Evolutionary conservation across 2,329 filamentous ascomycete genomes (phyloP).

Genomic region (Neocatenulostroma microsporum): DNA sequence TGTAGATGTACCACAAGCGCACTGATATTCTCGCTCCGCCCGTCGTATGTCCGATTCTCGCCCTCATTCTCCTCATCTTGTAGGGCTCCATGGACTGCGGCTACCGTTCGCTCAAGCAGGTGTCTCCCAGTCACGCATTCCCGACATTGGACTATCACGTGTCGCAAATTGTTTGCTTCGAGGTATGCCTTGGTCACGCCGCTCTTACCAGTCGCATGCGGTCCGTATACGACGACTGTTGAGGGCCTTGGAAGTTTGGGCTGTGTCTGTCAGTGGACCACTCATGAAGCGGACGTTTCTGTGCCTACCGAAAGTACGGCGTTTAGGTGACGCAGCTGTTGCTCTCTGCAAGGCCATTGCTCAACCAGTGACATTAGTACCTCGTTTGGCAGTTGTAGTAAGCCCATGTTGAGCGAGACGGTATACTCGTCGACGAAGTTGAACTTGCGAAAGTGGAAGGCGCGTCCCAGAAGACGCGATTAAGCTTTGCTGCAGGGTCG

Average conservation of each 20-base stretch:
- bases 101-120: conserved; percentile 63
- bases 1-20: conserved; percentile 66
- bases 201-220: conserved; percentile 81
- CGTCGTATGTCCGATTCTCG: conserved; percentile 39
- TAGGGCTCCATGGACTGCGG: conserved; percentile 36
- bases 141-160: conserved; percentile 58
- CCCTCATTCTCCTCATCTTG: conserved; percentile 12
- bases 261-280: conserved; percentile 35
- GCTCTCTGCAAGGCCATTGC: conserved; percentile 33
- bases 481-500: no score
- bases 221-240: conserved; percentile 73
- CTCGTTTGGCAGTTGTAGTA: conserved; percentile 23
- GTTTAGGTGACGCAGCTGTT: conserved; percentile 41
- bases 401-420: conserved; percentile 19
- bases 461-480: no score
- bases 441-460: no score
- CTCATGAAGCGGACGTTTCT: conserved; percentile 1
- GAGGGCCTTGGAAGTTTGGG: conserved; percentile 60
- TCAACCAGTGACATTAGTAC: conserved; percentile 19
- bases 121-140: conserved; percentile 75
- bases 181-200: conserved; percentile 60
- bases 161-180: conserved; percentile 41
- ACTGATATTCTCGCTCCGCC: conserved; percentile 72
- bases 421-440: no score
- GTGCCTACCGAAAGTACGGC: conserved; percentile 39